These are phyloP conservation scores for Boletus bicolor DNA, from an alignment of 768 basidiomycete species.

Conservation along the genomic window DNA sequence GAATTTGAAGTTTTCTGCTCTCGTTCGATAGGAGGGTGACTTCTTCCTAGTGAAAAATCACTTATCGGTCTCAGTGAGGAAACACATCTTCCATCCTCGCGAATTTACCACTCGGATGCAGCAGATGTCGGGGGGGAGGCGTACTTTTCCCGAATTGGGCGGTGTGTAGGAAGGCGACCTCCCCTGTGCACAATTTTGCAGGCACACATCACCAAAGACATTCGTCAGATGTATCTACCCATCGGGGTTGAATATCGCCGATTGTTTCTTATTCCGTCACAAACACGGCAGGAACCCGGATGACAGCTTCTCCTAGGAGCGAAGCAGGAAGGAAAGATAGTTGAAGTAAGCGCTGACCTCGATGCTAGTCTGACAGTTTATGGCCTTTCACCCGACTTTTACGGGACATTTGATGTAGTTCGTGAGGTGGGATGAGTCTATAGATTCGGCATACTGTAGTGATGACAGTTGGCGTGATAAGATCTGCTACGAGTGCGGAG, in stretches of 20 bases:
- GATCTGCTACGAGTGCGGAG: neutral
- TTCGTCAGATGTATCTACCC: neutral
- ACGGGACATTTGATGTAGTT: neutral
- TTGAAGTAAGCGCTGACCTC: neutral
- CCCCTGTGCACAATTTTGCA: neutral
- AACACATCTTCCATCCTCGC: neutral
- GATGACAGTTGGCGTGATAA: neutral
- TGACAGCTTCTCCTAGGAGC: too few relatives aligned
- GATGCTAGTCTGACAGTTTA: neutral
- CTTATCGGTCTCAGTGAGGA: neutral
- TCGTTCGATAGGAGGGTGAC: neutral
- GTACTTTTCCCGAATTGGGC: neutral
- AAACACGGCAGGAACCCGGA: neutral
- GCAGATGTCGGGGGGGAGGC: neutral
- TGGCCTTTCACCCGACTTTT: neutral
- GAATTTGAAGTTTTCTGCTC: neutral
- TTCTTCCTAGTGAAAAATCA: neutral
- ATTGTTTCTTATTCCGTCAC: neutral
- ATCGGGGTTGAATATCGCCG: neutral
- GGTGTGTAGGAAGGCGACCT: neutral
- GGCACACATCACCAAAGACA: neutral
- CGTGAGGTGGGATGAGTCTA: slow-evolving; percentile 11
- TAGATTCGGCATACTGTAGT: neutral
- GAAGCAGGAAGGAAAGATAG: neutral
- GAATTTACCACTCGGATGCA: neutral